These are phyloP conservation scores for Myriangium duriaei DNA, from an alignment of 2,329 filamentous ascomycete genomes.

Conservation along the genomic window DNA sequence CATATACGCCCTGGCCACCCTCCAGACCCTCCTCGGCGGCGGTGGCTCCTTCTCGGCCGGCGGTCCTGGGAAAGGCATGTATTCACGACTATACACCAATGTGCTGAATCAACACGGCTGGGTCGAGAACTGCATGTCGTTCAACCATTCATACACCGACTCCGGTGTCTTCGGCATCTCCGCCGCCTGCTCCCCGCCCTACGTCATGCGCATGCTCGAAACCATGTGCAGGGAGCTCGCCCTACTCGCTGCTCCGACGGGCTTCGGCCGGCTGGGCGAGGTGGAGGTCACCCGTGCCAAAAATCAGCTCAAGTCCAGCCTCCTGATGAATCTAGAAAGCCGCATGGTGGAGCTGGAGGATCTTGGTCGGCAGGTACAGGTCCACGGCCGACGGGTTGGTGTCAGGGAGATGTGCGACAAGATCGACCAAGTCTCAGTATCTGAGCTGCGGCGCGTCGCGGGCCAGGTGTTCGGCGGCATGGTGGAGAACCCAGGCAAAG, in stretches of 20 bases:
- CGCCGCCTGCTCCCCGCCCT: conserved; percentile 67
- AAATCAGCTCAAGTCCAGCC: conserved; percentile 80
- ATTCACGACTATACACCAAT: conserved; percentile 92
- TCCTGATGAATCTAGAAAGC: conserved; percentile 95
- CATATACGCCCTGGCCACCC: conserved; percentile 89
- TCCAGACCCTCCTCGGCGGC: conserved; percentile 90
- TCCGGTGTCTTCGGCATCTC: conserved; percentile 91
- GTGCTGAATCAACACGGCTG: conserved; percentile 95
- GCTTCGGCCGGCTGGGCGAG: conserved; percentile 58
- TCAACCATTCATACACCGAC: conserved; percentile 96
- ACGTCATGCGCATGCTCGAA: conserved; percentile 75
- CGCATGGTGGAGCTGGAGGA: conserved; percentile 97
- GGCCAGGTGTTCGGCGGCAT: conserved; percentile 62
- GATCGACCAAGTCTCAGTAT: conserved; percentile 70
- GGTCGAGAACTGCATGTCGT: conserved; percentile 91
- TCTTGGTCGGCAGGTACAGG: conserved; percentile 84
- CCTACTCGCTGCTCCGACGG: conserved; percentile 60
- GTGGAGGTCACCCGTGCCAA: conserved; percentile 84
- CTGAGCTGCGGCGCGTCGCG: conserved; percentile 74
- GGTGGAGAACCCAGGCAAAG: conserved; percentile 60
- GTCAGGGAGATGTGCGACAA: conserved; percentile 84
- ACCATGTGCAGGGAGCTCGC: conserved; percentile 88
- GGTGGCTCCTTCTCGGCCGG: conserved; percentile 95
- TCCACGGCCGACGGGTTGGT: conserved; percentile 86
- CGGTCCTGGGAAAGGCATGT: conserved; percentile 97